Evolutionary conservation across 208 protist genomes (phyloP).

Genomic region (Trypanosoma scelopori): DNA sequence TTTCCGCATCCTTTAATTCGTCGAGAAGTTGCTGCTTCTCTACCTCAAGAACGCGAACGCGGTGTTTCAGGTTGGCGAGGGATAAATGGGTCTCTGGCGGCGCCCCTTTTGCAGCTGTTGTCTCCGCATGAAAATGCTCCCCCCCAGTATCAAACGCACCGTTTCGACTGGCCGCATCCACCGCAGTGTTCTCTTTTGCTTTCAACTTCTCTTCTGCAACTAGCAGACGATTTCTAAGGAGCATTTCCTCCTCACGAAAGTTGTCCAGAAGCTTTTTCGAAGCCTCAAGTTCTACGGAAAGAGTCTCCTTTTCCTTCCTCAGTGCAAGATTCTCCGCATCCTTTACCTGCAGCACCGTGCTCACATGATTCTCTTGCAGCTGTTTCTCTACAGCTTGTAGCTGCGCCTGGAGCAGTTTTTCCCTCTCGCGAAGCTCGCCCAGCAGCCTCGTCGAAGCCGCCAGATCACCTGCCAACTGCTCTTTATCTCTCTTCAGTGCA

Average conservation of each 20-base stretch:
- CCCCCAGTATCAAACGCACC: neutral
- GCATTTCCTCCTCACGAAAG: conserved; percentile 2
- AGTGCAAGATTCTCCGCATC: neutral
- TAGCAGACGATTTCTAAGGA: conserved; percentile 7
- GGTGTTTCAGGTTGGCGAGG: conserved; percentile 9
- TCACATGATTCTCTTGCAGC: neutral
- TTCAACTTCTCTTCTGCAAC: conserved; percentile 1
- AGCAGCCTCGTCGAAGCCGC: neutral
- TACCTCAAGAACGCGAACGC: conserved; percentile 21
- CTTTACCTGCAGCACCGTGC: neutral
- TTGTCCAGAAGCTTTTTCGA: conserved; percentile 9
- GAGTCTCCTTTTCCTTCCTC: conserved; percentile 13
- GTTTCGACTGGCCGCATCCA: neutral
- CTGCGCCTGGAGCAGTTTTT: conserved; percentile 2
- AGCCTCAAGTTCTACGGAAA: neutral
- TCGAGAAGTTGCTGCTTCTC: conserved; percentile 29
- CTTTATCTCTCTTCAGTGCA: conserved; percentile 18
- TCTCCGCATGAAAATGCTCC: conserved; percentile 2
- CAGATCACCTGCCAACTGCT: conserved; percentile 1
- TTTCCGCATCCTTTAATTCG: conserved; percentile 23
- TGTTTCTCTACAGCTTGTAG: conserved; percentile 6
- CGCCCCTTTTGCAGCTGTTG: conserved; percentile 4
- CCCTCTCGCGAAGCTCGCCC: neutral
- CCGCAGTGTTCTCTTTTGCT: neutral
- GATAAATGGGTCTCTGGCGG: conserved; percentile 6